Base-by-base conservation (phyloP, 352 stramenopile genomes). In the Globisporangium perplexum region DNA sequence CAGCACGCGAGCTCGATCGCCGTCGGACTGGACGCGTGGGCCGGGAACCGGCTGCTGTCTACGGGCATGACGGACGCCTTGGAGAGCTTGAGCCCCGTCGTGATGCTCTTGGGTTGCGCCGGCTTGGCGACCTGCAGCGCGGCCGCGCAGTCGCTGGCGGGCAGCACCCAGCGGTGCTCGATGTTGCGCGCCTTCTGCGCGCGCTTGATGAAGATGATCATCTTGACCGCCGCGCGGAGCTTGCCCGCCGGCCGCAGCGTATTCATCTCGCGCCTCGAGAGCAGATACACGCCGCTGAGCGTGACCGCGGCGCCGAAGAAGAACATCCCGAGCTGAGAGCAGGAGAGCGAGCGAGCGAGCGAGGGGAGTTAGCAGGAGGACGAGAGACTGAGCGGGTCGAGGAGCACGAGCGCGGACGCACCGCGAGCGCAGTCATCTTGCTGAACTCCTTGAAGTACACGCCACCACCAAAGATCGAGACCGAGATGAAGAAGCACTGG, bases 401-500 rank as follows among this genome's bases (percentile, higher is more conserved):
- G n/a, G 23, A 15, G 14, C 8, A 20, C 7, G 30, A 17, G 20
- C 20, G 18, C 1, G 38, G 33, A 66, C 64, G 23, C 57, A 81
- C 71, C 46, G 72, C 55, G 12, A 86, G 62, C 0, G 56, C 53
- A 12, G 58, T 39, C 72, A 93, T 88, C 33, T 53, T 63, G 8
- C 68, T 57, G 53, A 93, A 91, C 59, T 93, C 83, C 50, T 89
- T 85, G 49, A 96, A 96, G 62, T 96, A 96, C 6, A 96, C 71
- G 12, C 85, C 88, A 10, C 88, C 88, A 8, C 82, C 86, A 39
- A 96, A 79, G 47, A 96, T 90, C 22, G 77, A 89, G n/a, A 92
- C 79, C 4, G 90, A 93, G 46, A 92, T 96, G 68, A 94, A 96
- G 62, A 96, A 96, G 50, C 90, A 94, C 66, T 90, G 79, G 57